These are phyloP conservation scores for Cryptococcus jaspeensis DNA, from an alignment of 1,284 basidiomycete genomes.

Conservation along the genomic window DNA sequence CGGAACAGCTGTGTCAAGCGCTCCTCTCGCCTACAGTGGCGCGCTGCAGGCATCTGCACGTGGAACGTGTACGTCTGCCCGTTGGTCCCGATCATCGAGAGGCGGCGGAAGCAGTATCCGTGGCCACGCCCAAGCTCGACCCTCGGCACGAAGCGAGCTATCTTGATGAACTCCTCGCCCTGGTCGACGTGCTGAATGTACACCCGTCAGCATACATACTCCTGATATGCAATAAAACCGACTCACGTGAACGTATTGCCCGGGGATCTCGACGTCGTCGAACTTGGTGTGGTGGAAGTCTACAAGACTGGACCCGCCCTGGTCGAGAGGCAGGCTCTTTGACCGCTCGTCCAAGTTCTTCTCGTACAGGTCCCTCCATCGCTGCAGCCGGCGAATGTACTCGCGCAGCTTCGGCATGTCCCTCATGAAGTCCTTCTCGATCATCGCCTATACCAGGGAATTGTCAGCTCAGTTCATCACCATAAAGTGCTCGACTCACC, in stretches of 20 bases:
- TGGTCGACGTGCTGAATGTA: slow-evolving; percentile 80
- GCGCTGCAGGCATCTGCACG: slow-evolving; percentile 83
- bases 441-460: slow-evolving; percentile 59
- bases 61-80: slow-evolving; percentile 85
- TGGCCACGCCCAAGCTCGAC: slow-evolving; percentile 83
- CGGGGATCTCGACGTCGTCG: slow-evolving; percentile 97
- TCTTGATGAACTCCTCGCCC: slow-evolving; percentile 87
- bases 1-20: slow-evolving; percentile 87
- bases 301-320: slow-evolving; percentile 87
- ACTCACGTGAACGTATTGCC: slow-evolving; percentile 90
- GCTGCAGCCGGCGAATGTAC: slow-evolving; percentile 84
- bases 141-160: slow-evolving; percentile 85
- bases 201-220: slow-evolving; percentile 9
- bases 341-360: slow-evolving; percentile 77
- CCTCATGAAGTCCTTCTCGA: slow-evolving; percentile 87
- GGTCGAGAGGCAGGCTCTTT: slow-evolving; percentile 81
- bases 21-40: slow-evolving; percentile 90
- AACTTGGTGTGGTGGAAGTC: slow-evolving; percentile 99
- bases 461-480: slow-evolving; percentile 6
- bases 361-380: slow-evolving; percentile 94
- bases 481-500: slow-evolving; percentile 53
- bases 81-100: slow-evolving; percentile 91
- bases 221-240: neutral
- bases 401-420: slow-evolving; percentile 79
- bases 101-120: slow-evolving; percentile 84